Percentiles rank a stretch among this genome's conserved stretches.
phyloP scores from a whole-genome alignment of 345 rosid species.

The Lepidium didymum region DNA sequence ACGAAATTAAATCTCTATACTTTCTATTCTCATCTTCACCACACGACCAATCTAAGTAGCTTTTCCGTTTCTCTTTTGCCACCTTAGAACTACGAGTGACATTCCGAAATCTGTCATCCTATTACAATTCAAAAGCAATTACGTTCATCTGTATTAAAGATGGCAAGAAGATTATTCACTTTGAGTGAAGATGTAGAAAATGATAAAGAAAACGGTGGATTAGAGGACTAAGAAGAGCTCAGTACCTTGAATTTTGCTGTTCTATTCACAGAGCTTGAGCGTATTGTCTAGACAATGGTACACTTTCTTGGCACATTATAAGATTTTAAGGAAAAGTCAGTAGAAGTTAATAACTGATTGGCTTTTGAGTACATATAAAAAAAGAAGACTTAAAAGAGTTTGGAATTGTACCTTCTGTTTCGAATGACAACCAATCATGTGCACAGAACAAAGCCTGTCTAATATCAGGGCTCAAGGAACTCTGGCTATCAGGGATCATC shows the following conservation, averaged over 20 bases:
- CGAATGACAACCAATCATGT: conserved; percentile 66
- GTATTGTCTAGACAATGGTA: conserved; percentile 36
- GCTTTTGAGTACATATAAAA: not conserved
- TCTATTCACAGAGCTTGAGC: conserved; percentile 28
- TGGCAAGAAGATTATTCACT: not conserved
- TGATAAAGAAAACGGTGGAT: not conserved
- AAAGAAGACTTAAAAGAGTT: not conserved
- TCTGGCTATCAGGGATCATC: conserved; percentile 46
- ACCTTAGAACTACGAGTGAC: not conserved
- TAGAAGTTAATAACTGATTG: not conserved
- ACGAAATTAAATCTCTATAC: conserved; percentile 7
- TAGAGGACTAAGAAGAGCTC: not conserved
- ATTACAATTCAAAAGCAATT: not conserved
- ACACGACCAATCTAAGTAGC: not conserved
- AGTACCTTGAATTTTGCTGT: conserved; percentile 9
- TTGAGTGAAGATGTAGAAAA: not conserved
- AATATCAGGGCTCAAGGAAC: conserved; percentile 55
- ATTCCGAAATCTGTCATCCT: conserved; percentile 1
- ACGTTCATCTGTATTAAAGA: not conserved
- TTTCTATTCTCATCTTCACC: conserved; percentile 3
- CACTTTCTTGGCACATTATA: conserved; percentile 28
- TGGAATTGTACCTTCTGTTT: conserved; percentile 45
- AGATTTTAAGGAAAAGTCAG: not conserved
- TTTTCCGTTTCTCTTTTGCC: not conserved
- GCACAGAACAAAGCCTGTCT: conserved; percentile 82